These are phyloP conservation scores for Globisporangium radiosum DNA, from an alignment of 352 stramenopile species.

Conservation along the genomic window DNA sequence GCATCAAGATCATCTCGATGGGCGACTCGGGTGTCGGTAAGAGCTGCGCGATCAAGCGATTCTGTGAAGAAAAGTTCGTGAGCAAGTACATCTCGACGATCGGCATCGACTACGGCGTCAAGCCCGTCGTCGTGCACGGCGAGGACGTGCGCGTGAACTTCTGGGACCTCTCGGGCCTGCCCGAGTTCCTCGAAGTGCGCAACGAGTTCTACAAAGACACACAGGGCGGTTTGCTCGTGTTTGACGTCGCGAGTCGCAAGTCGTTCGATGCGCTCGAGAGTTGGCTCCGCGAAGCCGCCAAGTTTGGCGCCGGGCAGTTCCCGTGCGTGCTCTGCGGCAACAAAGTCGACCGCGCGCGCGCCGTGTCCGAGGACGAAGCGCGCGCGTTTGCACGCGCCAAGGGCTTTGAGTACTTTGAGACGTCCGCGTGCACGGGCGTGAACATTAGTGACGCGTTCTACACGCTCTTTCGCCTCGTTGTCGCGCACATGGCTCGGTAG, in stretches of 20 bases:
- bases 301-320: constrained; percentile 86
- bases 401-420: constrained; percentile 91
- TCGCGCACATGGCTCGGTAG: constrained; percentile 29
- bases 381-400: constrained; percentile 61
- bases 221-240: constrained; percentile 66
- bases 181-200: constrained; percentile 92
- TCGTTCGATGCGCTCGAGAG: constrained; percentile 83
- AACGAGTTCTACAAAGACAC: constrained; percentile 98
- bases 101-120: constrained; percentile 94
- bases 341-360: constrained; percentile 80
- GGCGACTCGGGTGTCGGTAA: constrained; percentile 88
- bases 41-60: constrained; percentile 94
- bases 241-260: constrained; percentile 63
- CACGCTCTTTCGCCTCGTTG: constrained; percentile 62
- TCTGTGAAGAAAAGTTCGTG: constrained; percentile 94
- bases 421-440: constrained; percentile 82
- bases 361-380: constrained; percentile 78
- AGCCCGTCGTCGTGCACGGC: constrained; percentile 72
- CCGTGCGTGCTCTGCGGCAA: constrained; percentile 89
- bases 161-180: constrained; percentile 89
- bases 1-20: constrained; percentile 94
- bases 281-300: constrained; percentile 85
- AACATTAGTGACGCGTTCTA: constrained; percentile 86
- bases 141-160: constrained; percentile 90
- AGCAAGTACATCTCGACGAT: constrained; percentile 95